Conservation (phyloP, 192 early-diverging fungal genomes). For the Podila minutissima region DNA sequence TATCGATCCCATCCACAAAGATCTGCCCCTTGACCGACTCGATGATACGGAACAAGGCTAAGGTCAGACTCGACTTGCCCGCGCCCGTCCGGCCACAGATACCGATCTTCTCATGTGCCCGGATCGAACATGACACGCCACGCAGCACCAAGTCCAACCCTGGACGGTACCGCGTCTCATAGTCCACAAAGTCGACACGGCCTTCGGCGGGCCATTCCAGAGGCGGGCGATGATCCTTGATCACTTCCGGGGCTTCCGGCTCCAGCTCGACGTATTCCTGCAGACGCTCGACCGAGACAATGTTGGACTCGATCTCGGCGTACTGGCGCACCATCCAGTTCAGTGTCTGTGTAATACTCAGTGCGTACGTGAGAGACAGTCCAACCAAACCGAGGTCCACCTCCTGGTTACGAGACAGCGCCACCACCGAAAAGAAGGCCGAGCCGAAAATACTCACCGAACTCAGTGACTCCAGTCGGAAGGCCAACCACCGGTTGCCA, state of each 20-base stretch:
- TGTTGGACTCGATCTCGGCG: slow-evolving; percentile 85
- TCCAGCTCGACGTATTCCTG: slow-evolving; percentile 84
- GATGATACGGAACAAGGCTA: slow-evolving; percentile 62
- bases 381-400: slow-evolving; percentile 82
- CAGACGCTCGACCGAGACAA: slow-evolving; percentile 86
- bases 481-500: slow-evolving; percentile 77
- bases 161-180: slow-evolving; percentile 85
- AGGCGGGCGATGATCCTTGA: slow-evolving; percentile 63
- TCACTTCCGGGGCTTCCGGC: slow-evolving; percentile 82
- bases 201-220: slow-evolving; percentile 82
- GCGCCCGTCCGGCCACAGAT: slow-evolving; percentile 71
- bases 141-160: slow-evolving; percentile 84
- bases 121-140: slow-evolving; percentile 63
- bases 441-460: slow-evolving; percentile 86
- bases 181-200: slow-evolving; percentile 76
- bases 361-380: slow-evolving; percentile 73
- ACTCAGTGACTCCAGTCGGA: slow-evolving; percentile 83
- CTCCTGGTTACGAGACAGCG: slow-evolving; percentile 60
- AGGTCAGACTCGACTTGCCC: slow-evolving; percentile 62
- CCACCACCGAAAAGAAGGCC: slow-evolving; percentile 76
- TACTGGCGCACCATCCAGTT: slow-evolving; percentile 90
- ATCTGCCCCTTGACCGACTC: slow-evolving; percentile 65
- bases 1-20: slow-evolving; percentile 53
- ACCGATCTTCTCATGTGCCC: slow-evolving; percentile 75
- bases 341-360: slow-evolving; percentile 82